Evolutionary conservation across 2,329 filamentous ascomycete genomes (phyloP).

Genomic region (Harringtonia lauricola): DNA sequence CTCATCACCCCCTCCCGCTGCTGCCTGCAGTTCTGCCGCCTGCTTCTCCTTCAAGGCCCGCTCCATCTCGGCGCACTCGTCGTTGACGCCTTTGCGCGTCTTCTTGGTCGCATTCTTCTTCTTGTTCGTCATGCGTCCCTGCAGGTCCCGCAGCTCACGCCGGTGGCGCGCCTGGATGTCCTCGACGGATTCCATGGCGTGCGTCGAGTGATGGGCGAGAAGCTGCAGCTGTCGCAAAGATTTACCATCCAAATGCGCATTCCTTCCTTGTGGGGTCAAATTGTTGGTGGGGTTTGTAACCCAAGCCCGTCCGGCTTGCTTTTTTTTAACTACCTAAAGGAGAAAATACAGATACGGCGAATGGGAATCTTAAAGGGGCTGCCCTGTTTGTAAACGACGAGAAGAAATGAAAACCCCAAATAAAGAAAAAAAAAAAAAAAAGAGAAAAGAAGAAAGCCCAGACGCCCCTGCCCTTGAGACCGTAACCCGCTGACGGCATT

Average conservation of each 20-base stretch:
- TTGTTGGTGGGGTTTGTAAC: too few relatives aligned
- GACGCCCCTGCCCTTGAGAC: neutral
- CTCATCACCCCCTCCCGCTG: conserved; percentile 15
- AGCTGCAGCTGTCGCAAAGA: neutral
- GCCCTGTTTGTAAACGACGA: neutral
- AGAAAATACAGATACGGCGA: neutral
- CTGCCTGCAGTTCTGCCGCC: conserved; percentile 41
- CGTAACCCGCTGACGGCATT: neutral
- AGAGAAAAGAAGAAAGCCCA: neutral
- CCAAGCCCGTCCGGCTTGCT: neutral
- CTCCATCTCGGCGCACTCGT: conserved; percentile 65
- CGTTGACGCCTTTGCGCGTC: conserved; percentile 63
- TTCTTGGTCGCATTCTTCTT: conserved; percentile 95
- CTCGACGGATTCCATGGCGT: conserved; percentile 49
- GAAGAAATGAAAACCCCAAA: neutral
- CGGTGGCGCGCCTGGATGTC: conserved; percentile 70
- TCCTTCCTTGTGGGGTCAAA: neutral
- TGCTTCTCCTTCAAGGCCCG: conserved; percentile 56
- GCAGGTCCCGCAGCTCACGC: conserved; percentile 80
- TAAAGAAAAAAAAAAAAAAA: neutral
- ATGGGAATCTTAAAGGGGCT: neutral
- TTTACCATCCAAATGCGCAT: neutral
- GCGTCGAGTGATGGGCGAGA: neutral
- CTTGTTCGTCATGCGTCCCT: conserved; percentile 79
- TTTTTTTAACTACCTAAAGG: too few relatives aligned